Conservation (phyloP, 2,329 filamentous ascomycete species). For the Botrytis aclada region DNA sequence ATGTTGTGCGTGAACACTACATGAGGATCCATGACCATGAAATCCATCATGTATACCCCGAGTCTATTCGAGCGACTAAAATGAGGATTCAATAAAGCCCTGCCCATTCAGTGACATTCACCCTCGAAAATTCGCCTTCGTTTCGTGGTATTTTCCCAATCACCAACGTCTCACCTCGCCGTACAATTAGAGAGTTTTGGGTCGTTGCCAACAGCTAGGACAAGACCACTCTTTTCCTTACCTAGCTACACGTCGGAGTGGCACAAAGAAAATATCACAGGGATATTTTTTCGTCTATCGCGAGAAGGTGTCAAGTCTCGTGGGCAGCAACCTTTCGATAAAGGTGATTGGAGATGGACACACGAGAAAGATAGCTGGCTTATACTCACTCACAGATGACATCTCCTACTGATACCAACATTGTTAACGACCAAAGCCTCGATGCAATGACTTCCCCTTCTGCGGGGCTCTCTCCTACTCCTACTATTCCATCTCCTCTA, state of each 20-base stretch:
- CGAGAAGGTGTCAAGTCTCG: neutral
- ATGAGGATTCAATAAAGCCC: neutral
- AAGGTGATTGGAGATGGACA: neutral
- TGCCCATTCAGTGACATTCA: neutral
- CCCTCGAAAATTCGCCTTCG: neutral
- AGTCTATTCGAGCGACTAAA: neutral
- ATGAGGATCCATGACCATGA: neutral
- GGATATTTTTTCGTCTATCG: neutral
- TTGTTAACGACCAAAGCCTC: neutral
- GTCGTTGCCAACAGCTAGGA: neutral
- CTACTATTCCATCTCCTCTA: neutral
- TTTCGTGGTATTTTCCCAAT: neutral
- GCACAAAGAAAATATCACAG: neutral
- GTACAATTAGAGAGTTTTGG: neutral
- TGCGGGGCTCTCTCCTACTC: neutral
- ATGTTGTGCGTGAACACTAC: neutral
- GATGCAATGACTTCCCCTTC: neutral
- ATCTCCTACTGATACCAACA: neutral
- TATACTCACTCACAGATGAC: neutral
- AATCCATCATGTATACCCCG: neutral
- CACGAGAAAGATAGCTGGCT: neutral
- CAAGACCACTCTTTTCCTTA: neutral
- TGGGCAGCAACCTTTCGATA: neutral
- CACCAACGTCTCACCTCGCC: neutral
- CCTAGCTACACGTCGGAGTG: neutral